phyloP scores from a whole-genome alignment of 129 eudicot genomes.

The Ambrosia trifida region DNA sequence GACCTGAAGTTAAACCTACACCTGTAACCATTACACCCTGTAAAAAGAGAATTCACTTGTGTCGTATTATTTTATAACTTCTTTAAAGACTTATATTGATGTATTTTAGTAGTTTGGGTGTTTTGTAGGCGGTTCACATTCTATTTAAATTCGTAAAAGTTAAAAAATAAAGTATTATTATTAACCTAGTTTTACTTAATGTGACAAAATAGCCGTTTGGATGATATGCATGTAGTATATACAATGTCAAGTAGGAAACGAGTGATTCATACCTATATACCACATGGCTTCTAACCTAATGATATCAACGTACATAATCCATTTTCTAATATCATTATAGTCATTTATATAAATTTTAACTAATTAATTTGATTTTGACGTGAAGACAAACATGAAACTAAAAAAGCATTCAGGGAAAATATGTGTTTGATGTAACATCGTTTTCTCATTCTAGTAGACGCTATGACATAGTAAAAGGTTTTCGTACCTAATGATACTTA shows the following conservation, averaged over 20 bases:
- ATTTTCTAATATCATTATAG: too few relatives aligned
- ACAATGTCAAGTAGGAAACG: not conserved
- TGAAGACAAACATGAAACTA: not conserved
- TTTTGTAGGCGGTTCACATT: not conserved
- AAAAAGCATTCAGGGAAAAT: not conserved
- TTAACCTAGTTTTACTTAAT: not conserved
- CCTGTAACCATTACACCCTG: not conserved
- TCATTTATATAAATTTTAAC: not conserved
- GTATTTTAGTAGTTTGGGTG: not conserved
- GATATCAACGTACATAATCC: too few relatives aligned
- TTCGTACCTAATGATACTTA: conserved; percentile 13
- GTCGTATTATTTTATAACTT: not conserved
- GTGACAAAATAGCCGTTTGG: not conserved
- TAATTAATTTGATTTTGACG: not conserved
- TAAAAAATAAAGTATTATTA: not conserved
- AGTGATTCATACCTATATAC: not conserved
- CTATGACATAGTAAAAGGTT: conserved; percentile 11
- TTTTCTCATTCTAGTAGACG: not conserved
- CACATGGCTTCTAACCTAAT: too few relatives aligned
- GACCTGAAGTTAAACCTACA: not conserved
- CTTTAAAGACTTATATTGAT: not conserved
- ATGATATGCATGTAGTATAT: not conserved
- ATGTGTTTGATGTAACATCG: conserved; percentile 7
- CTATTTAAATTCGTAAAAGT: not conserved
- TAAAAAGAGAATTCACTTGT: not conserved